phyloP scores from a whole-genome alignment of 2,329 filamentous ascomycete species.

The Venturia carpophila region DNA sequence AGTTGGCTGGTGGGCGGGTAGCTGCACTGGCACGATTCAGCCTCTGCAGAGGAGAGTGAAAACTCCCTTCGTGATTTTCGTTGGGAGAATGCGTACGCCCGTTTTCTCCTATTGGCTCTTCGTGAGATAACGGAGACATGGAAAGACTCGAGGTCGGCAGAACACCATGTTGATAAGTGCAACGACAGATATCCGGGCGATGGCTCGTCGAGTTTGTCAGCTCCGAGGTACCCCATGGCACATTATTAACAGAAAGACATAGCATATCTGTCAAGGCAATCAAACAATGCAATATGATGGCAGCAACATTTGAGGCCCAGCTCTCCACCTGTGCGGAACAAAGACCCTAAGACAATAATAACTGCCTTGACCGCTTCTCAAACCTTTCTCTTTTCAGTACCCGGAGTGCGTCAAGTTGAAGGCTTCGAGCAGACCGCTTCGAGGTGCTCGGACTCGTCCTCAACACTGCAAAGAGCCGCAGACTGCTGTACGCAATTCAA shows the following conservation, averaged over 20 bases:
- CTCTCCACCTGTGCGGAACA: not conserved
- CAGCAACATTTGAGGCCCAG: not conserved
- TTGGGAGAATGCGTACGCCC: not conserved
- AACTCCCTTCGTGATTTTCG: not conserved
- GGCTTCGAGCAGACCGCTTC: slow-evolving; percentile 12
- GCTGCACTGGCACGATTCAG: not conserved
- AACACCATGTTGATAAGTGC: not conserved
- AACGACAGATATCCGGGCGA: not conserved
- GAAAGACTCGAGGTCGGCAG: slow-evolving; percentile 10
- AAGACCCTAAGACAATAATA: not conserved
- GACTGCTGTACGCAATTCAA: slow-evolving; percentile 7
- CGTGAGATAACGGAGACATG: not conserved
- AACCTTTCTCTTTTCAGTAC: not conserved
- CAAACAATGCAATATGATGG: not conserved
- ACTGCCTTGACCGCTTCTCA: not conserved
- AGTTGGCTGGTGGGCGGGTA: not conserved
- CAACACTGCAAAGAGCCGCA: slow-evolving; percentile 7
- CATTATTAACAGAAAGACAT: not conserved
- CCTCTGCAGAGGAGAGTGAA: not conserved
- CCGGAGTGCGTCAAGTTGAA: not conserved
- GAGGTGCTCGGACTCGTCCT: slow-evolving; percentile 7
- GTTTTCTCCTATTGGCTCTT: slow-evolving; percentile 1
- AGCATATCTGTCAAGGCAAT: not conserved
- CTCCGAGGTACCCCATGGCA: not conserved
- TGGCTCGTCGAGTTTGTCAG: not conserved